Evolutionary conservation across 331 rosid genomes (phyloP).

Genomic region (Phaseolus coccineus): DNA sequence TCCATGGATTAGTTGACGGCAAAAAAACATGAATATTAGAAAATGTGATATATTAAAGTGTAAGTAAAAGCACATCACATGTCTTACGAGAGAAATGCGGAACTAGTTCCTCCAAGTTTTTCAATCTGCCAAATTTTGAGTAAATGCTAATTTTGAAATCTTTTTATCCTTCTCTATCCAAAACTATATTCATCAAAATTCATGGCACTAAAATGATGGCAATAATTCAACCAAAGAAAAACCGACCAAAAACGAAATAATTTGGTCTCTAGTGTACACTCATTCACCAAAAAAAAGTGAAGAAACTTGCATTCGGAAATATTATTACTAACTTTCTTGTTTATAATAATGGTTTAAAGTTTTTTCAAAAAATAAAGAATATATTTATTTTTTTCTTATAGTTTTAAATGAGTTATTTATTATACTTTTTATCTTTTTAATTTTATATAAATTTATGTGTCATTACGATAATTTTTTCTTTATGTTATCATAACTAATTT

Average conservation of each 20-base stretch:
- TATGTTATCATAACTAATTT: too few species aligned
- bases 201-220: background rate
- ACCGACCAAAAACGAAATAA: background rate
- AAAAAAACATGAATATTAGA: background rate
- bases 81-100: constrained; percentile 37
- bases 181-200: background rate
- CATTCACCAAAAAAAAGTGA: background rate
- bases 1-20: too few species aligned
- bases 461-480: too few species aligned
- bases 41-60: constrained; percentile 7
- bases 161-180: background rate
- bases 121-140: background rate
- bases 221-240: background rate
- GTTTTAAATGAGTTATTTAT: too few species aligned
- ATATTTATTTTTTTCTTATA: too few species aligned
- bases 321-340: too few species aligned
- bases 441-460: too few species aligned
- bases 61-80: constrained; percentile 28
- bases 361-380: too few species aligned
- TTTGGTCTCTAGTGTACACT: background rate
- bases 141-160: constrained; percentile 10
- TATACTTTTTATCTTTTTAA: too few species aligned
- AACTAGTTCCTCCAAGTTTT: constrained; percentile 20
- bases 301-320: background rate
- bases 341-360: too few species aligned